Evolutionary conservation across 139 green algal species (phyloP).

Genomic region (Picochlorum costavermella): DNA sequence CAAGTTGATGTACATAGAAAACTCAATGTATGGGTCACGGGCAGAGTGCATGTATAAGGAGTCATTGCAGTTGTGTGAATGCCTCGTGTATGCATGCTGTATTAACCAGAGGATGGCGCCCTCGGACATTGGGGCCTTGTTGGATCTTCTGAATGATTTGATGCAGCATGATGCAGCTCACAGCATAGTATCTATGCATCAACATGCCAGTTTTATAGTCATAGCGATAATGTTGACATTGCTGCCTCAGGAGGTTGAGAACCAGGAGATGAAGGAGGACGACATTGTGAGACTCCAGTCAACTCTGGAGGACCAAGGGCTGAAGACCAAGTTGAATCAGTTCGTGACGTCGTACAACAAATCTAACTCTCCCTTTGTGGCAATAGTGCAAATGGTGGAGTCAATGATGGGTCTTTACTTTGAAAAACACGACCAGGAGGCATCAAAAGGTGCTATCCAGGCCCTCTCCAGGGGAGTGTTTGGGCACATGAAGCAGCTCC

Average conservation of each 20-base stretch:
- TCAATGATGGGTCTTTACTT: slow-evolving; percentile 35
- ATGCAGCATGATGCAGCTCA: slow-evolving; percentile 16
- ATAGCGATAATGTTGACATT: slow-evolving; percentile 21
- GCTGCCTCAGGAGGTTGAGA: slow-evolving; percentile 25
- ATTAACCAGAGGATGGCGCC: slow-evolving; percentile 33
- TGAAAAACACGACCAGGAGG: slow-evolving; percentile 17
- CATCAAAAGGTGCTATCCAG: slow-evolving; percentile 11
- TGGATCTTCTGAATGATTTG: slow-evolving; percentile 38
- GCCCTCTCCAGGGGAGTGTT: slow-evolving; percentile 20
- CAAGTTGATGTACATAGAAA: slow-evolving; percentile 7
- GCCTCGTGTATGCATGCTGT: slow-evolving; percentile 47
- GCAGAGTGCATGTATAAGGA: too few species aligned
- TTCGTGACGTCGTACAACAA: neutral
- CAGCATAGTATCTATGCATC: neutral
- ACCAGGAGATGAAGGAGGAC: slow-evolving; percentile 8
- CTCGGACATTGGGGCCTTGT: slow-evolving; percentile 32
- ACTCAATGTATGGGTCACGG: too few species aligned
- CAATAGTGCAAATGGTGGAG: slow-evolving; percentile 41
- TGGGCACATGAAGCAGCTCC: slow-evolving; percentile 11
- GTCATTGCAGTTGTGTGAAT: slow-evolving; percentile 30
- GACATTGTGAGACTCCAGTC: slow-evolving; percentile 19
- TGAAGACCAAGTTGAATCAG: slow-evolving; percentile 21
- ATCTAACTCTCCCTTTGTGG: slow-evolving; percentile 11
- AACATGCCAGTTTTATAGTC: slow-evolving; percentile 34
- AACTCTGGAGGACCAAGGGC: slow-evolving; percentile 10